A percentile compares a stretch with the other conserved stretches of the same genome.
phyloP scores from a whole-genome alignment of 1,284 basidiomycete genomes.

The Boletellus deceptivus region DNA sequence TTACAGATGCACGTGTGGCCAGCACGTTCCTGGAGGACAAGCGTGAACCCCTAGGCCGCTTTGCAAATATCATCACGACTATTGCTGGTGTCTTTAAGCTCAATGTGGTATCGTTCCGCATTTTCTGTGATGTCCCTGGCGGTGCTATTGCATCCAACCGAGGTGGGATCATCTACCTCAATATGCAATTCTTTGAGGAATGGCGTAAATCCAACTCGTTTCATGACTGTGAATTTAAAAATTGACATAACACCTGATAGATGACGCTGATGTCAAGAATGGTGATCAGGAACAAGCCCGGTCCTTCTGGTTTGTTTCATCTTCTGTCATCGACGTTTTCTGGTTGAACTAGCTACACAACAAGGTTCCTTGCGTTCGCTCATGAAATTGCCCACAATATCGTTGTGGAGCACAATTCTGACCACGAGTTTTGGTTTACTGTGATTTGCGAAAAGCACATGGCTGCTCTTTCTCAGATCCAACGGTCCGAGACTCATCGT shows the following conservation, averaged over 20 bases:
- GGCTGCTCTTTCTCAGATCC: background rate
- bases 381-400: background rate
- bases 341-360: too few species aligned
- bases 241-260: background rate
- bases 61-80: too few species aligned
- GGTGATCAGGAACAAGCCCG: slow-evolving; percentile 63
- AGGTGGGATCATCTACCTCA: background rate
- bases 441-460: background rate
- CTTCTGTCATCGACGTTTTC: background rate
- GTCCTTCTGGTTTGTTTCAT: slow-evolving; percentile 62
- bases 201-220: background rate
- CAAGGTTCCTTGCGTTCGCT: background rate
- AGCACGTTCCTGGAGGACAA: too few species aligned
- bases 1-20: too few species aligned
- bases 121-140: background rate
- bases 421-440: slow-evolving; percentile 1
- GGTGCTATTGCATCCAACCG: background rate
- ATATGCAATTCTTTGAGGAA: slow-evolving; percentile 1
- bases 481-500: too few species aligned
- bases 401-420: background rate
- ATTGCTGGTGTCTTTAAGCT: too few species aligned
- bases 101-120: background rate
- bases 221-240: too few species aligned
- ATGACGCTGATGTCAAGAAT: slow-evolving; percentile 47
- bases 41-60: too few species aligned